Percentiles rank a stretch among this genome's conserved stretches.
Conservation (phyloP, 306 rosid genomes). For the Leucaena leucocephala region DNA sequence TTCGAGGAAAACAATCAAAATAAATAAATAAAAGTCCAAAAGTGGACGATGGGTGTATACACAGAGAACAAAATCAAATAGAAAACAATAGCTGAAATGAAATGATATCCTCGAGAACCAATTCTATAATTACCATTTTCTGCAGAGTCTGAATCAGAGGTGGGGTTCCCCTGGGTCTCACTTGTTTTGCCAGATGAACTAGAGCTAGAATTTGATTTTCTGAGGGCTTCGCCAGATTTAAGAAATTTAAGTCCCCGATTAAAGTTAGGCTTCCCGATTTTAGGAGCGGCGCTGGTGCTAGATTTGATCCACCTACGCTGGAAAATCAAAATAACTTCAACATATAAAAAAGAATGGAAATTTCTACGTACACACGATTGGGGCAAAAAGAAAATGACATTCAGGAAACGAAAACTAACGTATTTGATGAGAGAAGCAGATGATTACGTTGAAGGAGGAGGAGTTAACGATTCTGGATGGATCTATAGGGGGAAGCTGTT, state of each 20-base stretch:
- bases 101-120: not conserved
- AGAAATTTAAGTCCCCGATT: constrained; percentile 1
- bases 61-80: not conserved
- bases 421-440: not conserved
- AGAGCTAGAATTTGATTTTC: constrained; percentile 7
- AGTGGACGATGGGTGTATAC: not conserved
- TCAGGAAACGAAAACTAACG: not conserved
- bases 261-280: constrained; percentile 27
- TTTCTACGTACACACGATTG: not conserved
- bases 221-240: constrained; percentile 9
- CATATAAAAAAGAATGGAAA: not conserved
- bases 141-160: constrained; percentile 22
- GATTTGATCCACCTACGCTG: constrained; percentile 36
- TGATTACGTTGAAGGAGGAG: constrained; percentile 36
- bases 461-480: constrained; percentile 20
- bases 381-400: not conserved
- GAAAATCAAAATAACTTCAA: not conserved
- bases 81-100: not conserved
- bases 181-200: constrained; percentile 21
- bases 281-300: not conserved
- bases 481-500: constrained; percentile 44
- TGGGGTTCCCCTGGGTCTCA: not conserved
- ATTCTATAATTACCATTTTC: constrained; percentile 40
- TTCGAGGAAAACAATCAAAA: not conserved
- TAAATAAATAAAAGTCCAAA: not conserved